Evolutionary conservation across 2,329 filamentous ascomycete species (phyloP), one percentile per base, ranked within the genome.

Genomic region (Elsinoe arachidis): DNA sequence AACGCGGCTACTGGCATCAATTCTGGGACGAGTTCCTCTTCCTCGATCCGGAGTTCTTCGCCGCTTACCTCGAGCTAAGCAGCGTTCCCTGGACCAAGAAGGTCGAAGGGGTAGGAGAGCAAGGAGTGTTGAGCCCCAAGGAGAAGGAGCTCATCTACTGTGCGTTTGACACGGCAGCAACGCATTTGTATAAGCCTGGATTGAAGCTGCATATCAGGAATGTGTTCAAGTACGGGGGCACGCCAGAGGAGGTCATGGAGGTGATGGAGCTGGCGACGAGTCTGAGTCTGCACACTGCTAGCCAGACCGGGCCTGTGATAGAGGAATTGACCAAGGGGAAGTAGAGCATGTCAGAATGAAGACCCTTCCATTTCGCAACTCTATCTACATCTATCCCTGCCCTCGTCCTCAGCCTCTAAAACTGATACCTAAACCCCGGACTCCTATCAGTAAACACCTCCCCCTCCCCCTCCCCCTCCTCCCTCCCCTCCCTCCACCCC

Each of bases 171-270:
- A 65, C 66, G 19, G 74, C 76, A 14, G 68, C 74, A 5, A 79
- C 76, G 12, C 76, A 78, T 63, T 67, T 78, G 17, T 78, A 77
- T 55, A 65, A 69, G 5, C 73, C 74, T 0, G 76, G 76, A 0
- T 61, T 77, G 44, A 78, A 77, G 59, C 60, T 77, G 23, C 76
- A 78, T 61, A 77, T 78, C 69, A 70, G 69, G 57, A 78, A 78
- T 60, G 76, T 75, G 21, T 62, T 78, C 4, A 67, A 70, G 11
- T 74, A 74, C 59, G 76, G 76, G 0, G 75, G 73, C 0, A 75
- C 72, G 1, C 68, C 72, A 4, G 72, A 76, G 41, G 74, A 78
- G 65, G 74, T 79, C 47, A 68, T 77, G 66, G 75, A 78, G 61
- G 73, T 78, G 0, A 61, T 78, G 56, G 74, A 79, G 62, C 66